Evolutionary conservation across 495 filamentous ascomycete genomes (phyloP), one percentile per base, ranked within the genome.

Genomic region (Podospora pseudocomata): DNA sequence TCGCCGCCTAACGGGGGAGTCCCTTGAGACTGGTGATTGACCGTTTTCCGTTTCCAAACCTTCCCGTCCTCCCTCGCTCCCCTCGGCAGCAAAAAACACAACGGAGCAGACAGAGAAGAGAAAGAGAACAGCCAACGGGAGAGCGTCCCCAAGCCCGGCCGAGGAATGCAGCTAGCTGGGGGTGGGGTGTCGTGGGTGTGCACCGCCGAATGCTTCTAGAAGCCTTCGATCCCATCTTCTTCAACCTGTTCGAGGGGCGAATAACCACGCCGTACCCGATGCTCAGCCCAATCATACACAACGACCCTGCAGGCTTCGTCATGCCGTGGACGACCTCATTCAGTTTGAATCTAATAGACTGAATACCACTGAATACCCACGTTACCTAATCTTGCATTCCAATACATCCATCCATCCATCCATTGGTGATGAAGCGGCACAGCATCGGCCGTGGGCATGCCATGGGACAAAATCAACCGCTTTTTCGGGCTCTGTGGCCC

Each of bases 201-300:
- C 15, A 49, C 39, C 5, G 39, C 15, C 39, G 39, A 28, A 28
- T 58, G 63, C 63, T 69, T 69, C 67, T 66, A 66, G 67, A 67
- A 67, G 67, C 54, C n/a, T 58, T 58, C 55, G n/a, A 32, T 58
- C n/a, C 39, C 39, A 16, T 6, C 39, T 49, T 49, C 39, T 49
- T 49, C 39, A 49, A 49, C 56, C 7, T 59, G 56, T 59, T 59
- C 1, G 60, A 20, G 61, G 32, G 59, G 20, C 28, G 23, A 27
- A 61, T 16, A 28, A 28, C 16, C 59, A 32, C 59, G 16, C 16
- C 59, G 56, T 27, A 27, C 56, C 56, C 56, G 26, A 62, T 27
- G 23, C 19, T 34, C 30, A 26, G 60, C 60, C 26, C 26, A 28
- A 62, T 63, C 55, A 58, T 3, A 58, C 55, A 0, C 55, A 20